Evolutionary conservation across 768 basidiomycete species (phyloP).

Genomic region (Leccinum disarticulatum): DNA sequence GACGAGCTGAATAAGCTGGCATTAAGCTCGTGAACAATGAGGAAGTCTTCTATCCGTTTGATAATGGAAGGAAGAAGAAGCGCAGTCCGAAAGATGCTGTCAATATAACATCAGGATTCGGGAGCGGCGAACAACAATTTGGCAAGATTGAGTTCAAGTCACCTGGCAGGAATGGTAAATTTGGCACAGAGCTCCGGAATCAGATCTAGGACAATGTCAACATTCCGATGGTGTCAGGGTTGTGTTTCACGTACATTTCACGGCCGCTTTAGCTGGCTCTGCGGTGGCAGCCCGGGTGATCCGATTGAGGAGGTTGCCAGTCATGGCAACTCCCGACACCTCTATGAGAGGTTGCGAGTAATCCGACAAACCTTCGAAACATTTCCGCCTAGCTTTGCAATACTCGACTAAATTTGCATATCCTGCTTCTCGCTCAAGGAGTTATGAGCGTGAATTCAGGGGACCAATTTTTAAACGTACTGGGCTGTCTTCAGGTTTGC

Average conservation of each 20-base stretch:
- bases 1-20: constrained; percentile 59
- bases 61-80: constrained; percentile 74
- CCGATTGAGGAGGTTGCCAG: constrained; percentile 62
- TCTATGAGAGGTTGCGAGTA: constrained; percentile 72
- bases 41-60: constrained; percentile 67
- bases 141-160: constrained; percentile 23
- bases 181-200: constrained; percentile 82
- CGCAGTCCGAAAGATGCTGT: constrained; percentile 65
- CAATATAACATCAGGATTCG: constrained; percentile 25
- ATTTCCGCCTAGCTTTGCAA: constrained; percentile 59
- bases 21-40: constrained; percentile 80
- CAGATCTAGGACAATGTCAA: constrained; percentile 51
- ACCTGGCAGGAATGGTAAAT: constrained; percentile 75
- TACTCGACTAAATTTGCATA: constrained; percentile 65
- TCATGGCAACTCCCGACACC: constrained; percentile 50
- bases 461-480: constrained; percentile 41
- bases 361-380: constrained; percentile 60
- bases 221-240: constrained; percentile 25
- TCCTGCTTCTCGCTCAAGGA: constrained; percentile 55
- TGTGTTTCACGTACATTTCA: constrained; percentile 54
- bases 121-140: constrained; percentile 15
- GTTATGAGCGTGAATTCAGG: constrained; percentile 4
- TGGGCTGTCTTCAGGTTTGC: constrained; percentile 62
- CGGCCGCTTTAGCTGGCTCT: constrained; percentile 39
- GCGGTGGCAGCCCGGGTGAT: constrained; percentile 39